Percentiles rank a stretch among this genome's conserved stretches.
These are phyloP conservation scores for Fusarium pseudoanthophilum DNA, from an alignment of 2,329 filamentous ascomycete species.

Conservation along the genomic window DNA sequence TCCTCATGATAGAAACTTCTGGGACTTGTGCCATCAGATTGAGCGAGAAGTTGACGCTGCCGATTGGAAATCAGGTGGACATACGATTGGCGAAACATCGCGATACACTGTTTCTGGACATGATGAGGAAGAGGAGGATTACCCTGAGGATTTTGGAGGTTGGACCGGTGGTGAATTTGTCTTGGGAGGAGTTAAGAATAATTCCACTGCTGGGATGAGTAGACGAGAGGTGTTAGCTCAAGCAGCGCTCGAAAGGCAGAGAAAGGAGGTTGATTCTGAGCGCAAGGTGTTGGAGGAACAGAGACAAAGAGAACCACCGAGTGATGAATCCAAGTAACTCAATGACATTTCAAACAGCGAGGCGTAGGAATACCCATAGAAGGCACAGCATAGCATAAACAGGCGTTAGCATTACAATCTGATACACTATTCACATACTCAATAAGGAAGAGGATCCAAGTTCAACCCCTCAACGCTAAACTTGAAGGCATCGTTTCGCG, in stretches of 20 bases:
- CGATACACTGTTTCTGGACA: conserved; percentile 65
- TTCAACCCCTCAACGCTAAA: conserved; percentile 69
- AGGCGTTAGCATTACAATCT: conserved; percentile 30
- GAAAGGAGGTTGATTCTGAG: conserved; percentile 49
- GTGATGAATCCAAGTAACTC: conserved; percentile 39
- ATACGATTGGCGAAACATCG: conserved; percentile 72
- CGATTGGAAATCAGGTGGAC: conserved; percentile 81
- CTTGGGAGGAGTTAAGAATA: conserved; percentile 67
- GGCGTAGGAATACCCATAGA: conserved; percentile 27
- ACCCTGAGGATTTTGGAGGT: conserved; percentile 71
- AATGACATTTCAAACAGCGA: conserved; percentile 10
- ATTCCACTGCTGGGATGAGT: conserved; percentile 62
- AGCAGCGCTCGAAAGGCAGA: conserved; percentile 51
- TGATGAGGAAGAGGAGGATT: conserved; percentile 61
- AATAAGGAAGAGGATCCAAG: conserved; percentile 67
- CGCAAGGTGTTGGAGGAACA: conserved; percentile 47
- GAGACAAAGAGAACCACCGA: conserved; percentile 35
- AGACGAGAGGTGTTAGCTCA: conserved; percentile 79
- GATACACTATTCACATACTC: conserved; percentile 17
- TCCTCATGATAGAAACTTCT: conserved; percentile 87
- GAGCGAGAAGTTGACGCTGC: conserved; percentile 84
- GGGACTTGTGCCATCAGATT: conserved; percentile 87
- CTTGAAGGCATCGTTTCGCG: conserved; percentile 74
- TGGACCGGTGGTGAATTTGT: conserved; percentile 86
- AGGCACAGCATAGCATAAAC: not conserved